Evolutionary conservation across 225 moss, liverwort and hornwort genomes (phyloP), one percentile per base, ranked within the genome.

Genomic region (Neckera pumila): DNA sequence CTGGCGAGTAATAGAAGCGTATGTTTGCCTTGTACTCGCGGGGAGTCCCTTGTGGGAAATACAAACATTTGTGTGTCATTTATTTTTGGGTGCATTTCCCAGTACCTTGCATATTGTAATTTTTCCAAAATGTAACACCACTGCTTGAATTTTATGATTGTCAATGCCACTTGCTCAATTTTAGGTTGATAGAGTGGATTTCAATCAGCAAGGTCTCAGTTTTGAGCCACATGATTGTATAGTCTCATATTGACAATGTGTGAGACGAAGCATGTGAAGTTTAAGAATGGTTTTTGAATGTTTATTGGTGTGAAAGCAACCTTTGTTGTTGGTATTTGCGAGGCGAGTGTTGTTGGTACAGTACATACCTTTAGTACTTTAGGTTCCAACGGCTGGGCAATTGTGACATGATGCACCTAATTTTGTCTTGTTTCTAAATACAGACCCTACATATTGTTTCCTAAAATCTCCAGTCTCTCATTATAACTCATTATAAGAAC

Each of bases 41-140:
- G 42, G 81, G 30, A 88, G 75, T 89, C 88, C 90, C 87, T 89
- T 77, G 59, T 91, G 79, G 90, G 90, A 86, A 61, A 71, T 71
- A 87, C 89, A 79, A 81, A 83, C 82, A 58, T 62, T 82, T 82
- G 82, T 90, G 79, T 62, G 85, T 80, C 54, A 80, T 84, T 89
- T 57, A 61, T 69, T 87, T 66, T 84, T 82, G 90, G 91, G 89
- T 91, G 75, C 84, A 86, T 88, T 85, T 85, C 85, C 87, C 88
- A 53, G 83, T 61, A 59, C 72, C 79, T 87, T 79, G 85, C 77
- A 73, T 58, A 82, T 67, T 89, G 87, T 87, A 86, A 58, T 82
- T 87, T 90, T 90, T 60, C 83, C n/a, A n/a, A 91, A 78, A 87
- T 86, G 91, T 89, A 89, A 82, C 83, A 87, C 40, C 54, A 79